Evolutionary conservation across 129 eudicot species (phyloP), one percentile per base, ranked within the genome.

Genomic region (Tagetes erecta): DNA sequence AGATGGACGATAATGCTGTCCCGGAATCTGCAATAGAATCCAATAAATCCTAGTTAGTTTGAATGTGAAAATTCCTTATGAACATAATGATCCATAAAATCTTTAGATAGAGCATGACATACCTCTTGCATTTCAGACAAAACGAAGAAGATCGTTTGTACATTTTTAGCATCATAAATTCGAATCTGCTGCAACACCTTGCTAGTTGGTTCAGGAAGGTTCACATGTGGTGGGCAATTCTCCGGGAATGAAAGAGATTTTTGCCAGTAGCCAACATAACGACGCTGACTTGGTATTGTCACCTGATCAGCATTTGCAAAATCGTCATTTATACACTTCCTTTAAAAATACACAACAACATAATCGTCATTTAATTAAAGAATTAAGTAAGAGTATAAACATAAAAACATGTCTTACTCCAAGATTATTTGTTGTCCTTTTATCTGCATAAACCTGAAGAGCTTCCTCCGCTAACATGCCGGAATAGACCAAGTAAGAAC

Each of bases 281-380:
- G 92, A 14, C 91, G 87, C 56, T 90, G 96, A 77, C 96, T 90
- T 77, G 96, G 89, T 74, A 90, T 87, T 7, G 96, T 87, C 66
- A 90, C 96, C 96, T 90, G 87, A 47, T 30, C 35, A 81, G 20
- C 44, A 78, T 57, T 62, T 36, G 5, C 38, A 36, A 10, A 62
- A 12, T 36, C 12, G 37, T 12, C 11, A 76, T 82, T 13, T 39
- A 70, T 37, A 63, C n/a, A 52, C 27, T 56, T 33, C 58, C 34
- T 34, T 11, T 41, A 9, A 49, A 44, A 41, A 64, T 49, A 74
- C 51, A 49, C 55, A 62, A 55, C 52, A 62, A 44, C 72, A 46
- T 56, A 37, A 59, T 34, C 66, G 35, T 3, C 6, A 33, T 8
- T 4, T 36, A 60, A 62, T 12, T 62, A 62, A 36, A 27, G 3